Evolutionary conservation across 2,329 filamentous ascomycete genomes (phyloP), one percentile per base, ranked within the genome.

Genomic region (Monosporascus sp.): DNA sequence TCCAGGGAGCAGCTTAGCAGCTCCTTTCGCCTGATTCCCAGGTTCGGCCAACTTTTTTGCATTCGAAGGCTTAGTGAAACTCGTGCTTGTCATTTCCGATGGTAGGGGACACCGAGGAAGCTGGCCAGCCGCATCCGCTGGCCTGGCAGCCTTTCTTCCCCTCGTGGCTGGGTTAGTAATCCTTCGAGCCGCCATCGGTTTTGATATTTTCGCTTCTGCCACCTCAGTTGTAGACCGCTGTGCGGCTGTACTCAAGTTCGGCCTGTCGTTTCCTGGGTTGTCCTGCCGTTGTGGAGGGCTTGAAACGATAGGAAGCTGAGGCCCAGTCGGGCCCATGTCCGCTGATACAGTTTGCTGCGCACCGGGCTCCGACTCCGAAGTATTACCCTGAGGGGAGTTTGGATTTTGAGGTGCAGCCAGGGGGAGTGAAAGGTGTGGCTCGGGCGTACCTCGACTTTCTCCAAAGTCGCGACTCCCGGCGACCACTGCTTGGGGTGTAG

Each of bases 81-180:
- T 20, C 48, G 37, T 15, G 50, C 46, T 25, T 22, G 46, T 53
- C 37, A 15, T 22, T 48, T 63, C 63, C 49, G 53, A 15, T 7
- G 64, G 60, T 3, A 68, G 47, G 47, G 65, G 62, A 52, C 63
- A 68, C 55, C 74, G 70, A 9, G 78, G 78, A 24, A 70, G 67
- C 52, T 73, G 70, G 17, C 79, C 79, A 31, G 75, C 76, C 7
- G 78, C 78, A 59, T 81, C 72, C 49, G 77, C 74, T 55, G 73
- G 76, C 49, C 73, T 70, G 9, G 78, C 78, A 41, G 79, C 78
- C 61, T 81, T 81, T 53, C 69, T 77, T 35, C 79, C 79, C 59
- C 78, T 69, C 11, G 75, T 79, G 4, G 79, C 79, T 18, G 78
- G 78, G 53, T 80, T 80, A 7, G 54, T 58, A 41, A 77, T 66